Evolutionary conservation across 163 green algal genomes (phyloP).

Genomic region (Picocystis sp.): DNA sequence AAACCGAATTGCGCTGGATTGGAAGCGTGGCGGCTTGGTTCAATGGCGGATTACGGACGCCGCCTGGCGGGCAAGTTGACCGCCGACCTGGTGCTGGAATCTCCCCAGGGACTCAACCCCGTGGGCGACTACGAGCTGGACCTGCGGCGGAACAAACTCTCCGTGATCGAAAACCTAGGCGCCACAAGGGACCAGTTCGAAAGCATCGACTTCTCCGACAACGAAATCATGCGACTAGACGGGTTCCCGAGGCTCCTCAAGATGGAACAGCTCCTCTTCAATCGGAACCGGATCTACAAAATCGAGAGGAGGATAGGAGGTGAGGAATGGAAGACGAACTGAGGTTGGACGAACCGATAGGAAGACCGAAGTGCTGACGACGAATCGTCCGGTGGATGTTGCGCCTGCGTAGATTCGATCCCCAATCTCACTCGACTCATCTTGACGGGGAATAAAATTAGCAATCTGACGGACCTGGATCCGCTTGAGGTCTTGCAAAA

Average conservation of each 20-base stretch:
- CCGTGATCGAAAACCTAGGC: slow-evolving; percentile 76
- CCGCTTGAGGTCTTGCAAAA: slow-evolving; percentile 42
- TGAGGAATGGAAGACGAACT: slow-evolving; percentile 8
- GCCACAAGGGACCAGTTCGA: slow-evolving; percentile 93
- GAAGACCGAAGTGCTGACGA: background rate
- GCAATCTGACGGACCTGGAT: slow-evolving; percentile 76
- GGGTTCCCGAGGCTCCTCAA: slow-evolving; percentile 76
- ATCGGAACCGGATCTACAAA: slow-evolving; percentile 80
- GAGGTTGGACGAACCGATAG: background rate
- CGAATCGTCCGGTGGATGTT: background rate
- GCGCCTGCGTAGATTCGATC: slow-evolving; percentile 23
- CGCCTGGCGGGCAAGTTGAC: too few relatives aligned
- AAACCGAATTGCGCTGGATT: too few relatives aligned
- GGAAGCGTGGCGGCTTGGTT: too few relatives aligned
- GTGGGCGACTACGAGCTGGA: slow-evolving; percentile 65
- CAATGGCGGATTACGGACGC: too few relatives aligned
- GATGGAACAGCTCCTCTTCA: slow-evolving; percentile 67
- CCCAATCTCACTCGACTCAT: slow-evolving; percentile 64
- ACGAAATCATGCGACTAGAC: slow-evolving; percentile 84
- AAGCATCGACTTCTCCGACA: slow-evolving; percentile 91
- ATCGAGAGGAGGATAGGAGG: slow-evolving; percentile 53
- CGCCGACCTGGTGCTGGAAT: too few relatives aligned
- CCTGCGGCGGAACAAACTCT: slow-evolving; percentile 24
- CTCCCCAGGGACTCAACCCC: too few relatives aligned
- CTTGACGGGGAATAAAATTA: slow-evolving; percentile 81